These are phyloP conservation scores for Cerrena zonata DNA, from an alignment of 1,284 basidiomycete species.

Conservation along the genomic window DNA sequence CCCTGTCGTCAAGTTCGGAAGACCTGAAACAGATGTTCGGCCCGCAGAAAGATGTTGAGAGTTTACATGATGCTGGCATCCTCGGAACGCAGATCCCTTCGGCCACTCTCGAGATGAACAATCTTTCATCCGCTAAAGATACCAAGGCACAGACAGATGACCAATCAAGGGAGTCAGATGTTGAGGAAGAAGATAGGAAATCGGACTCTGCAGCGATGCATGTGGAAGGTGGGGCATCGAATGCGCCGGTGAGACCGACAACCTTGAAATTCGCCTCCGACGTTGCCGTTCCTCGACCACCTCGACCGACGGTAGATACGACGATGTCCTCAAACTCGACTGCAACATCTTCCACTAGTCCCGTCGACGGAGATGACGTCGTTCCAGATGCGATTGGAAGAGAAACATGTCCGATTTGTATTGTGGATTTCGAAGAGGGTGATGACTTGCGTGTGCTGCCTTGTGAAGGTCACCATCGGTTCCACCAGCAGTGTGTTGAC, in stretches of 20 bases:
- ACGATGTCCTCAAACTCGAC: constrained; percentile 7
- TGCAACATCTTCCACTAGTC: constrained; percentile 7
- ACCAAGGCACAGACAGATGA: constrained; percentile 3
- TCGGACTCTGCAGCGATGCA: not conserved
- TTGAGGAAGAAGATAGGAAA: constrained; percentile 1
- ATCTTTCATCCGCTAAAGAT: not conserved
- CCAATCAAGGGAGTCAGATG: not conserved
- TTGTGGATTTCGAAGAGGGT: constrained; percentile 87
- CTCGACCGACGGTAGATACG: not conserved
- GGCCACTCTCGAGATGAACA: constrained; percentile 6
- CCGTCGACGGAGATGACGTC: constrained; percentile 31
- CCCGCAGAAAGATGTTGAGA: constrained; percentile 32
- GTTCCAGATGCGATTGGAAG: constrained; percentile 65
- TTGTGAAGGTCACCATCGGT: constrained; percentile 83
- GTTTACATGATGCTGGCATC: constrained; percentile 1
- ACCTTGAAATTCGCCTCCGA: not conserved
- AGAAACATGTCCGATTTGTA: constrained; percentile 89
- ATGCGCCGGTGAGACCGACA: not conserved
- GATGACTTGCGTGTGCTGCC: constrained; percentile 85
- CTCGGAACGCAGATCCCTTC: constrained; percentile 1
- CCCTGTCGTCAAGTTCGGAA: constrained; percentile 82
- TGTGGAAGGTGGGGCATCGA: not conserved
- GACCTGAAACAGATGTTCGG: constrained; percentile 12
- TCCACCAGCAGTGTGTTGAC: constrained; percentile 80
- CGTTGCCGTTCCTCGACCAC: constrained; percentile 7